Evolutionary conservation across 2,329 filamentous ascomycete genomes (phyloP).

Genomic region (Emmonsia crescens): DNA sequence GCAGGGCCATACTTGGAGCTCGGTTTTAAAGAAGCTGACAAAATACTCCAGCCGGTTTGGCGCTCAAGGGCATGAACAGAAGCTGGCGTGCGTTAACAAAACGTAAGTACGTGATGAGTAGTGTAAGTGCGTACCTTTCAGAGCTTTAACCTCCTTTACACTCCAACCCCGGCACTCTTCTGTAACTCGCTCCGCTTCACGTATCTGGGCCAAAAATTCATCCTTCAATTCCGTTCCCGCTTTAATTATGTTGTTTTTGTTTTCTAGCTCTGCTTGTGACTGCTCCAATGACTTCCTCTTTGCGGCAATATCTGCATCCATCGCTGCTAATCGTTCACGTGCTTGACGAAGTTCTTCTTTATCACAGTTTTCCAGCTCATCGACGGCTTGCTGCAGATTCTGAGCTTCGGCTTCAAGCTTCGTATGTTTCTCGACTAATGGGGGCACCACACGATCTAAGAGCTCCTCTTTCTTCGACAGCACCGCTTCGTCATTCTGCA

Average conservation of each 20-base stretch:
- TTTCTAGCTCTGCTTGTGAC: conserved; percentile 55
- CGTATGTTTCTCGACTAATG: conserved; percentile 50
- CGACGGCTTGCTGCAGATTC: conserved; percentile 60
- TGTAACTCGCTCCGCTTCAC: conserved; percentile 68
- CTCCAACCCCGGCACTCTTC: conserved; percentile 89
- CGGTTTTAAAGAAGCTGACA: conserved; percentile 24
- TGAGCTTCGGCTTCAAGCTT: conserved; percentile 52
- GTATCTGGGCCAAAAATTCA: conserved; percentile 61
- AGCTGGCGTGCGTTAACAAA: conserved; percentile 16
- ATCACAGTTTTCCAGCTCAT: conserved; percentile 54
- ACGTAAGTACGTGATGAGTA: not conserved
- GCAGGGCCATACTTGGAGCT: conserved; percentile 21
- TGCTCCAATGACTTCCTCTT: conserved; percentile 59
- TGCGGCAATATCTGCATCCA: conserved; percentile 58
- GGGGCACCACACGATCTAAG: conserved; percentile 57
- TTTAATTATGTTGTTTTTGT: conserved; percentile 55
- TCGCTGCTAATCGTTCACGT: conserved; percentile 54
- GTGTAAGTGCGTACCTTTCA: conserved; percentile 55
- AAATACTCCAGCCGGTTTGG: conserved; percentile 36
- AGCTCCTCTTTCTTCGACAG: conserved; percentile 59
- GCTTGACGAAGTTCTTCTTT: conserved; percentile 64
- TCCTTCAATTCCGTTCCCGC: conserved; percentile 56
- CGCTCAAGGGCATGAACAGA: conserved; percentile 32
- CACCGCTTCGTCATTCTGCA: conserved; percentile 60
- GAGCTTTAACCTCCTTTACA: conserved; percentile 61